These are phyloP conservation scores for Alternaria infectoria DNA, from an alignment of 2,329 filamentous ascomycete genomes.

Conservation along the genomic window DNA sequence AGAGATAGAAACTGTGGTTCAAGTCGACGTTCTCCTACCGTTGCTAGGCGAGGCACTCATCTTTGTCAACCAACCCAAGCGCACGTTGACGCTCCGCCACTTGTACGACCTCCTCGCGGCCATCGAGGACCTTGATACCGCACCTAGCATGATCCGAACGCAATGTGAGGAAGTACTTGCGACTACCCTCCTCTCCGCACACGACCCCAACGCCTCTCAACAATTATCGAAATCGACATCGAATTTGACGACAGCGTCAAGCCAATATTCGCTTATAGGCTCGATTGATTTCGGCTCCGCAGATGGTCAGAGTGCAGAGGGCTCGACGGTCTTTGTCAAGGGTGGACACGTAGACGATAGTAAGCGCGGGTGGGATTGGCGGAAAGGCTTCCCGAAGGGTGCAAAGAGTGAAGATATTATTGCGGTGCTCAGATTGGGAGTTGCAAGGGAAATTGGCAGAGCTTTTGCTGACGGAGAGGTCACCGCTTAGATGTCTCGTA, in stretches of 20 bases:
- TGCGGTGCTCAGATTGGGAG: conserved; percentile 70
- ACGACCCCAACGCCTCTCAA: conserved; percentile 49
- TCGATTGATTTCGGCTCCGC: conserved; percentile 70
- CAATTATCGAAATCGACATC: conserved; percentile 62
- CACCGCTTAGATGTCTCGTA: background rate
- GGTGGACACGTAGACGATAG: conserved; percentile 45
- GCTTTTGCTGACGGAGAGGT: conserved; percentile 73
- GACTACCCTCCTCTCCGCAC: conserved; percentile 74
- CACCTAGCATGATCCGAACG: conserved; percentile 72
- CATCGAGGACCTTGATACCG: conserved; percentile 79
- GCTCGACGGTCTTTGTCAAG: conserved; percentile 57
- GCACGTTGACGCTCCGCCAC: conserved; percentile 71
- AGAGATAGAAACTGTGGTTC: conserved; percentile 79
- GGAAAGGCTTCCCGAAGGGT: conserved; percentile 61
- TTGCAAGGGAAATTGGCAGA: conserved; percentile 75
- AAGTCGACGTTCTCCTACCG: conserved; percentile 83
- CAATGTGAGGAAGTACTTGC: conserved; percentile 80
- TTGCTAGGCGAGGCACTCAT: conserved; percentile 83
- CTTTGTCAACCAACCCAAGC: conserved; percentile 70
- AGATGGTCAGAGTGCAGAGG: conserved; percentile 42
- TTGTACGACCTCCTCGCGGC: conserved; percentile 78
- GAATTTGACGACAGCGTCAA: conserved; percentile 60
- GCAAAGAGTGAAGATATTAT: conserved; percentile 74
- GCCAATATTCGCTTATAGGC: conserved; percentile 72
- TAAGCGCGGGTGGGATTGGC: conserved; percentile 76